Conservation (phyloP, 2,329 filamentous ascomycete species). For the Pseudocercospora crystallina region DNA sequence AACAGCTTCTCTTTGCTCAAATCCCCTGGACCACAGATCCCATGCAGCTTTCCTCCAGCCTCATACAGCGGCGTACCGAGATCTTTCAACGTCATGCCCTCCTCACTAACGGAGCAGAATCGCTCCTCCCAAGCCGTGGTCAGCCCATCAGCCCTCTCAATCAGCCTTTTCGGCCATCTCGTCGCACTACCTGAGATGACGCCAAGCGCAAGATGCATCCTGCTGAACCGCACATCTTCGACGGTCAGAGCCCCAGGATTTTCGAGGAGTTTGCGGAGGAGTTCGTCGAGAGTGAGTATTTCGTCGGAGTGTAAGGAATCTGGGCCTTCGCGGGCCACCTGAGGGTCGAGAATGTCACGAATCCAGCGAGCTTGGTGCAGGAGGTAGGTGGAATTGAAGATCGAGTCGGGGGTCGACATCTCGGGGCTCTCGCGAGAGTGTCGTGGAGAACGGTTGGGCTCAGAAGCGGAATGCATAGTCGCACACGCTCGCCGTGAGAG, state of each 20-base stretch:
- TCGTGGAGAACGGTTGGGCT: too few relatives aligned
- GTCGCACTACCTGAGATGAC: conserved; percentile 47
- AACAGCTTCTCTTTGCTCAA: conserved; percentile 39
- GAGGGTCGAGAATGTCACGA: conserved; percentile 48
- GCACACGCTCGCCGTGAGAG: too few relatives aligned
- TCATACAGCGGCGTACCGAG: conserved; percentile 45
- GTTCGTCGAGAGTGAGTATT: conserved; percentile 45
- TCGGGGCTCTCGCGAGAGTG: too few relatives aligned
- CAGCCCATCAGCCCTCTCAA: conserved; percentile 47
- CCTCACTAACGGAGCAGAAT: conserved; percentile 25
- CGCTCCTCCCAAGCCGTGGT: conserved; percentile 39
- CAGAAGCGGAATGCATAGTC: too few relatives aligned
- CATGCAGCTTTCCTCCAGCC: conserved; percentile 44
- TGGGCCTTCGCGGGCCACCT: conserved; percentile 47
- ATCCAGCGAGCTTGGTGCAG: conserved; percentile 45
- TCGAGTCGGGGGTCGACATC: not conserved
- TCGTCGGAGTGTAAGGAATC: conserved; percentile 45
- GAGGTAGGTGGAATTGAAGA: conserved; percentile 23
- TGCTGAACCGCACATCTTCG: conserved; percentile 41
- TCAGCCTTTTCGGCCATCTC: conserved; percentile 47
- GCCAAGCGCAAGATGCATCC: conserved; percentile 48
- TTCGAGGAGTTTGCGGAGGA: conserved; percentile 35
- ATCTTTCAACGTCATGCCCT: conserved; percentile 36
- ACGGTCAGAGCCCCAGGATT: conserved; percentile 29
- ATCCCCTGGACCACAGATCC: conserved; percentile 41